Percentiles rank a stretch among this genome's conserved stretches.
phyloP scores from a whole-genome alignment of 1,139 yeast genomes.

The Casaregolazyma suthepensis region DNA sequence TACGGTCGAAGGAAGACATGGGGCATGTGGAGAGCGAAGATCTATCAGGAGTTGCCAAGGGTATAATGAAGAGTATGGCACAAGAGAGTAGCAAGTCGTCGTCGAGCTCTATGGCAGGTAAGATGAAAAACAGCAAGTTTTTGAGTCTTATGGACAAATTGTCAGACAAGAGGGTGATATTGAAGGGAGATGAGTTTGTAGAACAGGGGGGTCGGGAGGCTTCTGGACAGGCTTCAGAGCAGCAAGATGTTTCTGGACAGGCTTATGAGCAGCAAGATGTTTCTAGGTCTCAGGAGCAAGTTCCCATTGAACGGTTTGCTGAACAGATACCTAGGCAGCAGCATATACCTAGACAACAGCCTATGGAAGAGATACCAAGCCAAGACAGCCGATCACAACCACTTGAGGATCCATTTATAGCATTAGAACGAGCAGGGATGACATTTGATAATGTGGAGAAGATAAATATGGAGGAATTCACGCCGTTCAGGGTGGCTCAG shows the following conservation, averaged over 20 bases:
- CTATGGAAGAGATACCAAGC: background rate
- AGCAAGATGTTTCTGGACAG: too few species aligned
- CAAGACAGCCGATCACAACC: background rate
- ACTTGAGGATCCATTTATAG: conserved; percentile 1
- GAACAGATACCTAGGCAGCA: background rate
- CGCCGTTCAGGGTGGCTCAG: conserved; percentile 2
- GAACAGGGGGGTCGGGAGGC: conserved; percentile 12
- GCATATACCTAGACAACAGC: background rate
- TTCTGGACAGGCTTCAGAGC: background rate
- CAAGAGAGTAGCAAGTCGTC: conserved; percentile 9
- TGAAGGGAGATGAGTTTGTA: conserved; percentile 33
- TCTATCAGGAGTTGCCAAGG: conserved; percentile 29
- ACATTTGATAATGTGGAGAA: conserved; percentile 1
- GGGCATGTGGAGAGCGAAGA: conserved; percentile 16
- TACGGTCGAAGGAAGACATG: background rate
- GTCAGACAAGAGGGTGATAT: conserved; percentile 28
- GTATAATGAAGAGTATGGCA: conserved; percentile 26
- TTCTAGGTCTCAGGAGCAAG: too few species aligned
- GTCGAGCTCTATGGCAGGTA: conserved; percentile 17
- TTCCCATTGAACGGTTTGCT: too few species aligned
- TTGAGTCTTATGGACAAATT: conserved; percentile 37
- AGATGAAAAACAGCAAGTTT: conserved; percentile 34
- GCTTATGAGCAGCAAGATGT: too few species aligned
- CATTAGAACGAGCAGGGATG: conserved; percentile 3
- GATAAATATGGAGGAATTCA: conserved; percentile 4